Evolutionary conservation across 2,329 filamentous ascomycete genomes (phyloP).

Genomic region (Seiridium cupressi): DNA sequence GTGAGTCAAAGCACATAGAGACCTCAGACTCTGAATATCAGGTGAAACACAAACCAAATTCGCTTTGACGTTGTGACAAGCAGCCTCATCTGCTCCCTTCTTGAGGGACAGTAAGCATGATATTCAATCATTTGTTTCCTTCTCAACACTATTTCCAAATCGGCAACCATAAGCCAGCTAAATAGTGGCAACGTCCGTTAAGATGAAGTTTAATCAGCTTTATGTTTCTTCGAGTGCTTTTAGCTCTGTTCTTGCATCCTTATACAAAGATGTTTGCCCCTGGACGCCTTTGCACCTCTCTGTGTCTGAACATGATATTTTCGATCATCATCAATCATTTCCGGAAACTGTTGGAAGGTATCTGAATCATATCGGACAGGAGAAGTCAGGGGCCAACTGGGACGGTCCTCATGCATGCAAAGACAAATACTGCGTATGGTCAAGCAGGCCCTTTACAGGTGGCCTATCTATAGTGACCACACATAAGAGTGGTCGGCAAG

Average conservation of each 20-base stretch:
- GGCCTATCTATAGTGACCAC: conserved; percentile 4
- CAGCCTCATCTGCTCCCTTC: not conserved
- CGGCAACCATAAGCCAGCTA: not conserved
- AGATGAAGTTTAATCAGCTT: not conserved
- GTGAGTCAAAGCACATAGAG: not conserved
- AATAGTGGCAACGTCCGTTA: not conserved
- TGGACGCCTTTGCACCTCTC: not conserved
- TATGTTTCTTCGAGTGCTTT: not conserved
- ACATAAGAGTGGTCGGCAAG: not conserved
- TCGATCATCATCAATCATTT: too few species aligned
- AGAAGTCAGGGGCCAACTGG: not conserved
- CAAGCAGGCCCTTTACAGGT: not conserved
- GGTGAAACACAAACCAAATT: not conserved
- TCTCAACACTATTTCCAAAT: not conserved
- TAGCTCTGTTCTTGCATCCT: not conserved
- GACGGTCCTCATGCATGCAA: conserved; percentile 5
- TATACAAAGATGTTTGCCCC: not conserved
- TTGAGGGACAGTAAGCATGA: not conserved
- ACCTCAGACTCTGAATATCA: not conserved
- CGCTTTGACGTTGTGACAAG: not conserved
- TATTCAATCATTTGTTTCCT: not conserved
- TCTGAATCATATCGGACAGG: not conserved
- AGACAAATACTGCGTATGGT: conserved; percentile 10
- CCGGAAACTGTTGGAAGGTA: not conserved
- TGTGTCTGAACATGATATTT: not conserved